Conservation (phyloP, 78 protist species). For the Monosiga brevicollis region DNA sequence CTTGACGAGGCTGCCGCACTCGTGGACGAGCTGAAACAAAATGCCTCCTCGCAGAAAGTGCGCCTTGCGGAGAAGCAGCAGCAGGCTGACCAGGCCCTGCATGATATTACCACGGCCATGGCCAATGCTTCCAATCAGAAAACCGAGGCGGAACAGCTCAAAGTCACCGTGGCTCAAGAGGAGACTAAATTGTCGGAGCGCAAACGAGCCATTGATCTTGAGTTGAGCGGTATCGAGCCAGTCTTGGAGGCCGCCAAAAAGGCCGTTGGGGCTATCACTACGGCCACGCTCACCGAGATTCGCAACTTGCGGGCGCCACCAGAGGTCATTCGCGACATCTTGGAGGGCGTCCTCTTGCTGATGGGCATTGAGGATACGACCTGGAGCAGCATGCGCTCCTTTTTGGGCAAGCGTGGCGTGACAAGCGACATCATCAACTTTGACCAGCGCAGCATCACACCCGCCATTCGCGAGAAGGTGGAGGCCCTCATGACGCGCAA, state of each 20-base stretch:
- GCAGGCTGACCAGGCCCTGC: conserved; percentile 59
- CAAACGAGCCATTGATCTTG: conserved; percentile 34
- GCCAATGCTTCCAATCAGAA: conserved; percentile 24
- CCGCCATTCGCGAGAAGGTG: conserved; percentile 4
- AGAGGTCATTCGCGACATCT: conserved; percentile 43
- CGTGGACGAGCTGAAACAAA: conserved; percentile 48
- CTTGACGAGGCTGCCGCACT: conserved; percentile 37
- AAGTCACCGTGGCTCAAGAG: conserved; percentile 12
- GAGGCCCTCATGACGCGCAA: conserved; percentile 17
- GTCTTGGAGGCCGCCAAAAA: conserved; percentile 55
- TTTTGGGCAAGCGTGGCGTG: conserved; percentile 38
- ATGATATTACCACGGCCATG: conserved; percentile 49
- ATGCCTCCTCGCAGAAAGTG: conserved; percentile 38
- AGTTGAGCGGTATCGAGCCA: conserved; percentile 53
- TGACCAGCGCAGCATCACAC: conserved; percentile 34
- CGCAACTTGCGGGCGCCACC: conserved; percentile 57
- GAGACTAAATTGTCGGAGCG: conserved; percentile 20
- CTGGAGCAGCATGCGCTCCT: conserved; percentile 65
- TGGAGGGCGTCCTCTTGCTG: conserved; percentile 64
- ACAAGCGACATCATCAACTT: conserved; percentile 49
- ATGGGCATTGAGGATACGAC: conserved; percentile 60
- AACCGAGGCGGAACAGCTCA: conserved; percentile 32
- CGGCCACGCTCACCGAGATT: conserved; percentile 50
- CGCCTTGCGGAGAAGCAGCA: conserved; percentile 36
- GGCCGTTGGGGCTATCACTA: conserved; percentile 47